Percentiles rank a stretch among this genome's conserved stretches.
These are phyloP conservation scores for Coriaria nepalensis DNA, from an alignment of 306 rosid species.

Conservation along the genomic window DNA sequence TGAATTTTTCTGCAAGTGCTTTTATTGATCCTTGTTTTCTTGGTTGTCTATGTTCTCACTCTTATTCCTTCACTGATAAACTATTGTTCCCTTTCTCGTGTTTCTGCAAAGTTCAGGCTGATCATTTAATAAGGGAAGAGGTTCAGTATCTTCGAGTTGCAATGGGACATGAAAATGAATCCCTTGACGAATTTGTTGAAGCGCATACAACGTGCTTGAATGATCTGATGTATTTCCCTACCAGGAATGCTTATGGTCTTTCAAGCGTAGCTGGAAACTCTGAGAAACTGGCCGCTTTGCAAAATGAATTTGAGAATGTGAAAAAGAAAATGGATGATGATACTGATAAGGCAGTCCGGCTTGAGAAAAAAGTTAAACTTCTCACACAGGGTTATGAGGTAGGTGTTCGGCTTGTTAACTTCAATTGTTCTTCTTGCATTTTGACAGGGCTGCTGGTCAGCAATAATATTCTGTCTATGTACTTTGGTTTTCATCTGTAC, in stretches of 20 bases:
- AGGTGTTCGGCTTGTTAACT: slow-evolving; percentile 8
- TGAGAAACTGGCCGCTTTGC: slow-evolving; percentile 86
- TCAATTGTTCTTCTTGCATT: slow-evolving; percentile 5
- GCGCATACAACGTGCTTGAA: slow-evolving; percentile 69
- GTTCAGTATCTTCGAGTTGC: slow-evolving; percentile 53
- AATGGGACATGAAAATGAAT: slow-evolving; percentile 81
- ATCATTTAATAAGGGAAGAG: slow-evolving; percentile 56
- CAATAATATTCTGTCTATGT: no score
- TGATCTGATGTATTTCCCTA: slow-evolving; percentile 77
- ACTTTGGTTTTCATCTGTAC: no score
- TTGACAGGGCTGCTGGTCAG: not conserved
- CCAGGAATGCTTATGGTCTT: slow-evolving; percentile 67
- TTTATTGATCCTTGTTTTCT: no score
- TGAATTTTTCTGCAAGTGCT: no score
- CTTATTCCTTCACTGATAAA: no score
- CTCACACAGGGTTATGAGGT: slow-evolving; percentile 94
- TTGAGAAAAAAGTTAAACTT: slow-evolving; percentile 65
- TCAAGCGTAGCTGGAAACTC: slow-evolving; percentile 80
- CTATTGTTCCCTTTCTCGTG: no score
- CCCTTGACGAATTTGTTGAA: slow-evolving; percentile 75
- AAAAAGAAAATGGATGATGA: slow-evolving; percentile 67
- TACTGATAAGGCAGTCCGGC: slow-evolving; percentile 52
- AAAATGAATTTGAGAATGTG: slow-evolving; percentile 64
- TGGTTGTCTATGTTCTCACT: no score
- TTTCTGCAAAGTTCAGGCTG: slow-evolving; percentile 37